A percentile compares a stretch with the other conserved stretches of the same genome.
Evolutionary conservation across 768 basidiomycete genomes (phyloP).

Genomic region (Phlebiopsis flavidoalba): DNA sequence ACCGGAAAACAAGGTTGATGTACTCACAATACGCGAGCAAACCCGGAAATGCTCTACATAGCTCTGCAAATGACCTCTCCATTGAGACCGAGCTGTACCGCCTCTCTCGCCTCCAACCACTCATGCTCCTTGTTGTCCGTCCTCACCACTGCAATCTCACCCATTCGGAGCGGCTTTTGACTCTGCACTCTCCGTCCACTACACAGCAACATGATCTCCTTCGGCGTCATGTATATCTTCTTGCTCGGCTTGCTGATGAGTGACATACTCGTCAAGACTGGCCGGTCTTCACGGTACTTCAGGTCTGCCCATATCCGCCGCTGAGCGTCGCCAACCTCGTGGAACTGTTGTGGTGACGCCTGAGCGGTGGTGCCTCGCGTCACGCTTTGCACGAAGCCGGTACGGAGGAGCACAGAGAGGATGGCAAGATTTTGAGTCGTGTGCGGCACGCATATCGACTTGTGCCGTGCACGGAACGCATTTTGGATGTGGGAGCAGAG

Average conservation of each 20-base stretch:
- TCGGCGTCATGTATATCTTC: conserved; percentile 65
- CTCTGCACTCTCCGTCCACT: conserved; percentile 78
- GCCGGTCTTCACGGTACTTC: conserved; percentile 88
- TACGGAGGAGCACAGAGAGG: conserved; percentile 84
- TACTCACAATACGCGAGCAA: not conserved
- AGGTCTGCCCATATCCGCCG: conserved; percentile 89
- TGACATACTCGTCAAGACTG: conserved; percentile 75
- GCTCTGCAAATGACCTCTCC: conserved; percentile 91
- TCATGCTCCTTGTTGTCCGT: conserved; percentile 67
- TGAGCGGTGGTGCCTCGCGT: conserved; percentile 69
- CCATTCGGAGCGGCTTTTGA: conserved; percentile 81
- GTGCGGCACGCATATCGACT: conserved; percentile 71
- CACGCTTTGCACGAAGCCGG: conserved; percentile 81
- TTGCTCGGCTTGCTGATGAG: conserved; percentile 84
- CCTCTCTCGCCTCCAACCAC: conserved; percentile 93
- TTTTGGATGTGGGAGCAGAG: conserved; percentile 91
- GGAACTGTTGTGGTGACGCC: conserved; percentile 64
- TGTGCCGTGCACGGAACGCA: conserved; percentile 84
- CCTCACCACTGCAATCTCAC: conserved; percentile 86
- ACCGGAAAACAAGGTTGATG: not conserved
- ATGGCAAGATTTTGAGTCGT: conserved; percentile 89
- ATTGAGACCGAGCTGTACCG: conserved; percentile 64
- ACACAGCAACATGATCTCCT: conserved; percentile 75
- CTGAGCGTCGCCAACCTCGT: conserved; percentile 52
- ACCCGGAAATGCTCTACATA: conserved; percentile 26